phyloP scores from a whole-genome alignment of 345 rosid species.

The Euphorbia tirucalli region DNA sequence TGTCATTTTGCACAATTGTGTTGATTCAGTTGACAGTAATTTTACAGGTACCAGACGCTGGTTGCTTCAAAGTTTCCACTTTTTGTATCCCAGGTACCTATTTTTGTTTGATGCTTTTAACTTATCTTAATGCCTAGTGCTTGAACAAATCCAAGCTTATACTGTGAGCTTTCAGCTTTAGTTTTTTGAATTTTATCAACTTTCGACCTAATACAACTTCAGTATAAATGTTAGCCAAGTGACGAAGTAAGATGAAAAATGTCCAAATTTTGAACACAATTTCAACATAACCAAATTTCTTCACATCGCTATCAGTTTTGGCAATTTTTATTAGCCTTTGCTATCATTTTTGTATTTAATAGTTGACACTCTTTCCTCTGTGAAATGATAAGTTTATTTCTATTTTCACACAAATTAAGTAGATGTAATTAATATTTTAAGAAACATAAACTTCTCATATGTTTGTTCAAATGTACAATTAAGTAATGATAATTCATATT shows the following conservation, averaged over 20 bases:
- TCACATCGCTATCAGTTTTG: not conserved
- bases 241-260: not conserved
- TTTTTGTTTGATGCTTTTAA: not conserved
- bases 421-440: too few relatives aligned
- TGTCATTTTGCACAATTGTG: constrained; percentile 6
- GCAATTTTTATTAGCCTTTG: not conserved
- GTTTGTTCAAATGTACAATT: not conserved
- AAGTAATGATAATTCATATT: too few relatives aligned
- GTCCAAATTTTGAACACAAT: not conserved
- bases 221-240: not conserved
- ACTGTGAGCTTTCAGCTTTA: not conserved
- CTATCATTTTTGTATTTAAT: not conserved
- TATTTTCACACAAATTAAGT: not conserved
- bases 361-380: not conserved
- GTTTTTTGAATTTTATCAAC: not conserved
- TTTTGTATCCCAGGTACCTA: constrained; percentile 82
- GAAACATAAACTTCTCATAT: not conserved
- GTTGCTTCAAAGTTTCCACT: constrained; percentile 83
- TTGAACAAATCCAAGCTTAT: not conserved
- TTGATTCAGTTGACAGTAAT: not conserved
- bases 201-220: not conserved
- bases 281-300: not conserved
- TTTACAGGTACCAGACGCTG: constrained; percentile 65
- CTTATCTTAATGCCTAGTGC: not conserved
- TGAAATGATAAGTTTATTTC: not conserved